Base-by-base conservation (phyloP, 1,284 basidiomycete genomes). In the Malassezia vespertilionis region DNA sequence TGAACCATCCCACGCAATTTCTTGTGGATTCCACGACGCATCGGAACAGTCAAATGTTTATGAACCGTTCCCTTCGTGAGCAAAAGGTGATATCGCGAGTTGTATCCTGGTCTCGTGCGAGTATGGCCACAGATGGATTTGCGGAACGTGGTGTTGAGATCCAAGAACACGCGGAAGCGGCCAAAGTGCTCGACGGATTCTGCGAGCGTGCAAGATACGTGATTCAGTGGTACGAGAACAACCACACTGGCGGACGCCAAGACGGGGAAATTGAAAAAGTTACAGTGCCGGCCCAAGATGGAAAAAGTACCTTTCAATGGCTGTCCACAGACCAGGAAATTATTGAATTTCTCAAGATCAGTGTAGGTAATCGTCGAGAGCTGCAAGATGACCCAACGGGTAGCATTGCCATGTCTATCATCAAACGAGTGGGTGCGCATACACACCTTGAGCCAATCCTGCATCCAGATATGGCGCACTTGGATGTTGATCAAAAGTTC, bases 321-420 rank as follows among this genome's bases (percentile, higher is more conserved):
- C 77, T 76, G 6, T 56, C 72, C 1, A 71, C 76, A 1, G 87
- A 93, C 56, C 73, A 70, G 27, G 58, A 74, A 22, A 81, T 91
- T 52, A 72, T 93, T 31, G 72, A 74, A 2, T 82, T 84, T 55
- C 74, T 93, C 18, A 70, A 77, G 15, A 72, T 78, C n/a, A 76
- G 82, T 2, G 65, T 88, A 20, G 77, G 78, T 11, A 76, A 77
- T 17, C 73, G 71, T 2, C 79, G 82, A 22, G 72, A 75, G 1
- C 77, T 76, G n/a, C 85, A 89, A 64, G 34, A 36, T 0, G 79
- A 84, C 47, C 81, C 82, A 0, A 83, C 81, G 59, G 64, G 73
- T 1, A 65, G 78, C 0, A 72, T 79, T 0, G 73, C 77, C 11
- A 76, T 79, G 15, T 69, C 73, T 11, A 78, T 93, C 33, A 61